A percentile compares a stretch with the other conserved stretches of the same genome.
These are phyloP conservation scores for Vitis labrusca DNA, from an alignment of 164 flowering plant genomes.

Conservation along the genomic window DNA sequence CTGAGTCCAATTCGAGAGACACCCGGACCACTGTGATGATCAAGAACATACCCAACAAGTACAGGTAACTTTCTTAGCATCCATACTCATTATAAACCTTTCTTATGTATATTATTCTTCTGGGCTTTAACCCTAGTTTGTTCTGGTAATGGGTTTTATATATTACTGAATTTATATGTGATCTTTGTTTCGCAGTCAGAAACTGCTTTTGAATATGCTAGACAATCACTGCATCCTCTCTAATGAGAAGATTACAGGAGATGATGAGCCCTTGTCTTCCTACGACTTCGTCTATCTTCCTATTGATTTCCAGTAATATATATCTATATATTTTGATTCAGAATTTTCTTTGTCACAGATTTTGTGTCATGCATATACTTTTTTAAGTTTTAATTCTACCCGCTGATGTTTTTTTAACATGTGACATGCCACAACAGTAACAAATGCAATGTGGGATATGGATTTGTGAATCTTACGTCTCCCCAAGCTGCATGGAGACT, in stretches of 20 bases:
- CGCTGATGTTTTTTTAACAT: too few species aligned
- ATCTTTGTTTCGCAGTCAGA: slow-evolving; percentile 55
- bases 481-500: slow-evolving; percentile 82
- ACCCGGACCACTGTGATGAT: slow-evolving; percentile 91
- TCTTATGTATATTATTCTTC: too few species aligned
- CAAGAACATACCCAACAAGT: slow-evolving; percentile 98
- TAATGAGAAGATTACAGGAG: slow-evolving; percentile 67
- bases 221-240: slow-evolving; percentile 94
- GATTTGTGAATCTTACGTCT: slow-evolving; percentile 89
- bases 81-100: too few species aligned
- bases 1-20: slow-evolving; percentile 42
- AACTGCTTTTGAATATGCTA: slow-evolving; percentile 82
- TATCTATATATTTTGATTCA: background rate
- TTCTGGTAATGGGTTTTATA: background rate
- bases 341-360: too few species aligned
- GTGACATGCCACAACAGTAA: slow-evolving; percentile 39
- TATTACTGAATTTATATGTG: background rate
- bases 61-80: slow-evolving; percentile 48
- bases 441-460: slow-evolving; percentile 98
- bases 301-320: slow-evolving; percentile 80
- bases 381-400: too few species aligned
- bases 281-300: slow-evolving; percentile 94
- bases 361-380: too few species aligned
- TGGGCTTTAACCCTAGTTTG: too few species aligned
- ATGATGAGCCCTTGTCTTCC: slow-evolving; percentile 70